Conservation (phyloP, 768 basidiomycete species). For the Phlebiopsis flavidoalba region DNA sequence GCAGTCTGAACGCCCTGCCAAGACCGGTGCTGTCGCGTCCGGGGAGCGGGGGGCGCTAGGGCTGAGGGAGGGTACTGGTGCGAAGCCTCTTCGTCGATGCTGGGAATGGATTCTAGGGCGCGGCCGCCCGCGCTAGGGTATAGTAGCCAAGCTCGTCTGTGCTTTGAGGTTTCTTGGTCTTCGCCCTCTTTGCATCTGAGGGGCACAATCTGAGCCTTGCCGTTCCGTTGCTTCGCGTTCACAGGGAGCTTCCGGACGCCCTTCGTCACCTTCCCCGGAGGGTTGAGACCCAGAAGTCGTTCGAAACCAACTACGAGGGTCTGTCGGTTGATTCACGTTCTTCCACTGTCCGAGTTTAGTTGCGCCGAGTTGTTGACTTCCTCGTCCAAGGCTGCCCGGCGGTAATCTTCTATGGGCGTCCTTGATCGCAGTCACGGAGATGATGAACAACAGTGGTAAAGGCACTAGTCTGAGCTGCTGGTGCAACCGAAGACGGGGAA, state of each 20-base stretch:
- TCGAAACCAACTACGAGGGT: slow-evolving; percentile 75
- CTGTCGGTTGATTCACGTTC: slow-evolving; percentile 83
- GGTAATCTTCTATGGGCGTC: slow-evolving; percentile 95
- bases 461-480: slow-evolving; percentile 74
- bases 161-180: slow-evolving; percentile 21
- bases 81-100: slow-evolving; percentile 56
- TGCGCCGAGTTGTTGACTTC: slow-evolving; percentile 93
- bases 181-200: slow-evolving; percentile 34
- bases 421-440: slow-evolving; percentile 88
- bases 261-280: slow-evolving; percentile 72
- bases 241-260: slow-evolving; percentile 85
- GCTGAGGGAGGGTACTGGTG: slow-evolving; percentile 57
- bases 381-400: slow-evolving; percentile 83
- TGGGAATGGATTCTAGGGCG: slow-evolving; percentile 62
- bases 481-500: slow-evolving; percentile 90
- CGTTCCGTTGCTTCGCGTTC: slow-evolving; percentile 58
- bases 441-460: slow-evolving; percentile 84
- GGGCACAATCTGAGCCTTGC: slow-evolving; percentile 54
- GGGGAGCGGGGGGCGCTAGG: slow-evolving; percentile 1
- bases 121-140: slow-evolving; percentile 41
- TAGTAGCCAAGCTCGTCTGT: slow-evolving; percentile 25
- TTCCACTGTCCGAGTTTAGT: slow-evolving; percentile 87
- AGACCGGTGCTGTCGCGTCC: slow-evolving; percentile 21
- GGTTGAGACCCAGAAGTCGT: slow-evolving; percentile 61
- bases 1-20: slow-evolving; percentile 28